These are phyloP conservation scores for Phyllosticta citriasiana DNA, from an alignment of 2,329 filamentous ascomycete species.

Conservation along the genomic window DNA sequence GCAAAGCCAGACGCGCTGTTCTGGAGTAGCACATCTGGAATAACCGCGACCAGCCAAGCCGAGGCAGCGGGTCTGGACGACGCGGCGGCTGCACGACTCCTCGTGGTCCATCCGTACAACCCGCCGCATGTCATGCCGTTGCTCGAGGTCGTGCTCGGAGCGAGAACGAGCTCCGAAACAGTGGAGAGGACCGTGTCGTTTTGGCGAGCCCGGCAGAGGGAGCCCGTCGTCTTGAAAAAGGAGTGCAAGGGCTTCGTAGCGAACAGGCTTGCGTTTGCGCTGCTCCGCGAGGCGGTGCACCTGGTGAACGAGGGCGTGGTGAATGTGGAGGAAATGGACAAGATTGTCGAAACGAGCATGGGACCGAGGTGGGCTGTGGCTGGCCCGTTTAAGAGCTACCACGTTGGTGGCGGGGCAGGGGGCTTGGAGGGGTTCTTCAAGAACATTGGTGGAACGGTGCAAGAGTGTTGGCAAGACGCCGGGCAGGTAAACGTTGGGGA, in stretches of 20 bases:
- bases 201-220: constrained; percentile 33
- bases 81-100: constrained; percentile 24
- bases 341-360: constrained; percentile 41
- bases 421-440: constrained; percentile 44
- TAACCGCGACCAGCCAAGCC: constrained; percentile 43
- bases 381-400: constrained; percentile 50
- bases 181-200: constrained; percentile 36
- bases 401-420: constrained; percentile 46
- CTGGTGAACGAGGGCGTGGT: constrained; percentile 46
- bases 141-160: constrained; percentile 46
- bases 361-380: constrained; percentile 47
- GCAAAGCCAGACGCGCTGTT: constrained; percentile 38
- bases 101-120: constrained; percentile 53
- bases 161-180: constrained; percentile 28
- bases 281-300: constrained; percentile 46
- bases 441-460: constrained; percentile 47
- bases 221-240: constrained; percentile 41
- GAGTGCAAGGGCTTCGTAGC: constrained; percentile 48
- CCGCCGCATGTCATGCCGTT: constrained; percentile 53
- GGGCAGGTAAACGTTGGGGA: constrained; percentile 34
- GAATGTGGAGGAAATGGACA: constrained; percentile 42
- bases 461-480: constrained; percentile 43
- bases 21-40: constrained; percentile 50
- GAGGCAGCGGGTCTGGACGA: constrained; percentile 12
- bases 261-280: constrained; percentile 47